Evolutionary conservation across 768 basidiomycete species (phyloP), one percentile per base, ranked within the genome.

Genomic region (Suillus brevipes): DNA sequence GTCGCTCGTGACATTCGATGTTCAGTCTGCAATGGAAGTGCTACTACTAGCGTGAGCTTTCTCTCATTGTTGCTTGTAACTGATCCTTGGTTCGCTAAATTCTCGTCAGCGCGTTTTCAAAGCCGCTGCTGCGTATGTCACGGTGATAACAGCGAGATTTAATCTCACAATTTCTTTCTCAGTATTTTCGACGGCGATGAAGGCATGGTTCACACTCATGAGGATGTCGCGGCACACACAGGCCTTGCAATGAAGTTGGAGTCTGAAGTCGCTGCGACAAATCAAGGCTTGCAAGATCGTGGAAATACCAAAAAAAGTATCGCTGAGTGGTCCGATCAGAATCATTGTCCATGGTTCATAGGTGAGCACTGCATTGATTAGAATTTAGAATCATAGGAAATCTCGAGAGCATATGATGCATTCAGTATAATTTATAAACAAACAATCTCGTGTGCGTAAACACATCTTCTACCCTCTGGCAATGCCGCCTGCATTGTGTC

Each of bases 1-100:
- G 55, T 79, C 78, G 77, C 71, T 80, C n/a, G 66, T 76, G 43
- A 74, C 10, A 31, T 9, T 16, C 28, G 31, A 28, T 3, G 12
- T 64, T 40, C 31, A 72, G 71, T 8, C 67, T 84, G 56, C 75
- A 74, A 31, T 85, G 83, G 83, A 82, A 82, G 68, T 83, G 81
- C 75, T 82, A 82, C n/a, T n/a, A n/a, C n/a, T n/a, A n/a, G n/a
- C 66, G 77, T 79, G 42, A 70, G 78, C 69, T 1, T 12, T 23
- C 38, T 34, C 57, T 18, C 52, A 18, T 23, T 37, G 45, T 55
- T 55, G 6, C n/a, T 36, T 28, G 43, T 14, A 36, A 31, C 34
- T 61, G 10, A 47, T 47, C 45, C 45, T 8, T 14, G 23, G 36
- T 43, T 58, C 12, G 37, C 37, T 28, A 18, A 10, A 9, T 18